These are phyloP conservation scores for Neodidymelliopsis sp. DNA, from an alignment of 2,329 filamentous ascomycete species.

Conservation along the genomic window DNA sequence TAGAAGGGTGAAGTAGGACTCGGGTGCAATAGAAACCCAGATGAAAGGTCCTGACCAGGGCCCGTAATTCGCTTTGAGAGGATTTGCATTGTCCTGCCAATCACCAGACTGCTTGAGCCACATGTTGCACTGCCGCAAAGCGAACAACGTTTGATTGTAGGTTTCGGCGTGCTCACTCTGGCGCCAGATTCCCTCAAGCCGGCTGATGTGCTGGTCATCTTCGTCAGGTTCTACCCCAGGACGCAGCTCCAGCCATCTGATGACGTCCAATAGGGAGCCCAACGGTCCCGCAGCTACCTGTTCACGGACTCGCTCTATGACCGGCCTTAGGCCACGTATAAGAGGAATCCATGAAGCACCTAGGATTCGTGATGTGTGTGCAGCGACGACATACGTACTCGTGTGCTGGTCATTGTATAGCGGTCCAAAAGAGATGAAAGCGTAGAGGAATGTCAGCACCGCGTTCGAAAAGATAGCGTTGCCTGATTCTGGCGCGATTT, in stretches of 20 bases:
- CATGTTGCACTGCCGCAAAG: slow-evolving; percentile 19
- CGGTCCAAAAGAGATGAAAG: slow-evolving; percentile 27
- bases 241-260: slow-evolving; percentile 22
- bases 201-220: slow-evolving; percentile 18
- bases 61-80: slow-evolving; percentile 20
- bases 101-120: slow-evolving; percentile 22
- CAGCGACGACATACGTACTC: background rate
- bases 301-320: slow-evolving; percentile 17
- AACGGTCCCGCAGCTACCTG: slow-evolving; percentile 23
- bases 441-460: slow-evolving; percentile 16
- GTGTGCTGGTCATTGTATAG: slow-evolving; percentile 16
- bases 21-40: slow-evolving; percentile 22
- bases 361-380: slow-evolving; percentile 22
- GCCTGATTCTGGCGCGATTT: background rate
- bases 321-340: slow-evolving; percentile 19
- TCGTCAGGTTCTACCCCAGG: slow-evolving; percentile 6
- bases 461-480: slow-evolving; percentile 25
- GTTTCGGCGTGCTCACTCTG: slow-evolving; percentile 8
- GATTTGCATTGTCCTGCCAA: background rate
- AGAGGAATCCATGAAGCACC: slow-evolving; percentile 33
- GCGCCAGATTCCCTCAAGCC: slow-evolving; percentile 20
- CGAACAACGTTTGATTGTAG: slow-evolving; percentile 18
- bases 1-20: slow-evolving; percentile 24
- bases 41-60: slow-evolving; percentile 28
- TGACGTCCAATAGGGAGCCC: slow-evolving; percentile 17